A percentile compares a stretch with the other conserved stretches of the same genome.
Conservation (phyloP, 306 rosid genomes). For the Gastrolobium bilobum region DNA sequence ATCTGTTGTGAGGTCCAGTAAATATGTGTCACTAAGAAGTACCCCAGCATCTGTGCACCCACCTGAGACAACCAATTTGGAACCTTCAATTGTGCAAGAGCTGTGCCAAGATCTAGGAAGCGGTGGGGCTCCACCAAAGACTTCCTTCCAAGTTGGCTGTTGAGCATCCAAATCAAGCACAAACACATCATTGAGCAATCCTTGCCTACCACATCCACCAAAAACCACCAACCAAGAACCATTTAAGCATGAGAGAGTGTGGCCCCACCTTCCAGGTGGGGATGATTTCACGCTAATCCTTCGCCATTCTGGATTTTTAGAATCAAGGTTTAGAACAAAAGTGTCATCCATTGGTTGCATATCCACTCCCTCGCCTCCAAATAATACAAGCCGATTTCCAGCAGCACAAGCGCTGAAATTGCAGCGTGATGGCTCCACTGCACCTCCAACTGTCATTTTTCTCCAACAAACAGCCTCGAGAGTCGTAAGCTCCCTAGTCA, state of each 20-base stretch:
- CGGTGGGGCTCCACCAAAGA: slow-evolving; percentile 88
- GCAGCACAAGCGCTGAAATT: slow-evolving; percentile 98
- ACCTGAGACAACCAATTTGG: slow-evolving; percentile 93
- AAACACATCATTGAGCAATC: slow-evolving; percentile 92
- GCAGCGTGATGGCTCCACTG: slow-evolving; percentile 96
- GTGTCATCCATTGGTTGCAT: slow-evolving; percentile 99
- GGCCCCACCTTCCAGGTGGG: slow-evolving; percentile 99
- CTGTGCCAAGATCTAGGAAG: slow-evolving; percentile 99
- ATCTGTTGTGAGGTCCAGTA: slow-evolving; percentile 77
- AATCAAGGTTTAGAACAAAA: slow-evolving; percentile 92
- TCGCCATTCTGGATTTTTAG: slow-evolving; percentile 87
- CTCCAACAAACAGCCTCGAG: slow-evolving; percentile 98
- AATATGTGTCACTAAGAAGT: slow-evolving; percentile 86
- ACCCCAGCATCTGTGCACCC: slow-evolving; percentile 95
- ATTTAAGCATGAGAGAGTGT: slow-evolving; percentile 87
- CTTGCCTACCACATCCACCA: slow-evolving; percentile 96
- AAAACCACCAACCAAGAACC: slow-evolving; percentile 93
- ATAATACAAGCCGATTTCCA: slow-evolving; percentile 90
- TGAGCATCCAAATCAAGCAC: slow-evolving; percentile 97
- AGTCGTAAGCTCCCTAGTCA: slow-evolving; percentile 88
- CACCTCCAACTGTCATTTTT: slow-evolving; percentile 88
- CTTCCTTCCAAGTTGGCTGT: slow-evolving; percentile 96
- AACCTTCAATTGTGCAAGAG: slow-evolving; percentile 93
- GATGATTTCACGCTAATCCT: slow-evolving; percentile 87
- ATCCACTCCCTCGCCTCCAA: slow-evolving; percentile 98